Percentiles rank a stretch among this genome's conserved stretches.
Evolutionary conservation across 2,329 filamentous ascomycete species (phyloP).

Genomic region (Capronia epimyces): DNA sequence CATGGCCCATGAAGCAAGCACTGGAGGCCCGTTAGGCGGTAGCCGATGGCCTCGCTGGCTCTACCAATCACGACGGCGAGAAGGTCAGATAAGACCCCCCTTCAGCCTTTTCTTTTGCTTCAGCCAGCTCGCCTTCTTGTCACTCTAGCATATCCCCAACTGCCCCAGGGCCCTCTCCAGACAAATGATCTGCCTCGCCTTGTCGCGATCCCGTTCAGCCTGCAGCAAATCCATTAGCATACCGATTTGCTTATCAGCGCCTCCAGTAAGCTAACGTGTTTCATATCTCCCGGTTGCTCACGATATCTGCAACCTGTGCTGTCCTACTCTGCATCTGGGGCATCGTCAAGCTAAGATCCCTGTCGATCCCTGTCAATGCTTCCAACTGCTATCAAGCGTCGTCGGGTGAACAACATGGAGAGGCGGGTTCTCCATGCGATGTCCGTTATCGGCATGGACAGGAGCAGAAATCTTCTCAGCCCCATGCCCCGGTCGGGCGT

Average conservation of each 20-base stretch:
- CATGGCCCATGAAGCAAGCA: background rate
- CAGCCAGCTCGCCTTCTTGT: background rate
- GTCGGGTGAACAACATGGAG: background rate
- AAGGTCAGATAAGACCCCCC: background rate
- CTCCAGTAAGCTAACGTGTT: conserved; percentile 12
- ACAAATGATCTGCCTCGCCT: background rate
- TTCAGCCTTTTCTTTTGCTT: conserved; percentile 1
- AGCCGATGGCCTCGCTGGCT: background rate
- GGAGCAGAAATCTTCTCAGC: conserved; percentile 2
- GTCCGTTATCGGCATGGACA: conserved; percentile 13
- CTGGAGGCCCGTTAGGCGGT: conserved; percentile 2
- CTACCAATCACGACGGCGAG: conserved; percentile 1
- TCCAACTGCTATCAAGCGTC: background rate
- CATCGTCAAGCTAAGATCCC: too few species aligned
- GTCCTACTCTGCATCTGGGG: background rate
- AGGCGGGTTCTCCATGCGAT: background rate
- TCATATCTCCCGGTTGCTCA: background rate
- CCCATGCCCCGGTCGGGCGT: conserved; percentile 3
- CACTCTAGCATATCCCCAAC: background rate
- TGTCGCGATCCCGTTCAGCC: background rate
- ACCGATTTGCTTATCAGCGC: conserved; percentile 15
- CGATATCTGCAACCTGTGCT: conserved; percentile 3
- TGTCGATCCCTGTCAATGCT: background rate
- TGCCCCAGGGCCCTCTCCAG: background rate
- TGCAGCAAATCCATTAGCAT: background rate